Evolutionary conservation across 176 grass and related monocot species (phyloP), one percentile per base, ranked within the genome.

Genomic region (Zoysia japonica): DNA sequence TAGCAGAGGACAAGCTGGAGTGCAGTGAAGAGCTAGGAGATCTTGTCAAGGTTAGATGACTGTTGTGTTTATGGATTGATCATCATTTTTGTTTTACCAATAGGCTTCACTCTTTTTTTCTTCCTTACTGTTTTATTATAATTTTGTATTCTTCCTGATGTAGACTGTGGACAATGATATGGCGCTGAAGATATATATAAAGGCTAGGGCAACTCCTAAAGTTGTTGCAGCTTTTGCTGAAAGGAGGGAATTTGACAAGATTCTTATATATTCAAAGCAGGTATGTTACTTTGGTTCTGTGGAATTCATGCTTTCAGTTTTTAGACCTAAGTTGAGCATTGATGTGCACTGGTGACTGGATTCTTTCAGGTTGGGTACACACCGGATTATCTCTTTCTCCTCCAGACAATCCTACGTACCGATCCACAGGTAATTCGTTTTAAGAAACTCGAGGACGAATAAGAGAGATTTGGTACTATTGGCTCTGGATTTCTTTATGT

Each of bases 91-190:
- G 77, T 46, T 17, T 68, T 28, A 13, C 43, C 19, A 20, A 60
- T 40, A 69, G 63, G 54, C 0, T 76, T 17, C 16, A 35, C 4
- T 67, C 5, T 69, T 80, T 91, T 85, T 77, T 65, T 4, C 41
- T 65, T 4, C 41, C 17, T 70, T 6, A 84, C 85, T 85, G 73
- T 83, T 80, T 43, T 50, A 62, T 83, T 81, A 80, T 8, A 0
- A 44, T 63, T 49, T 36, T 10, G 64, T 60, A n/a, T 90, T n/a
- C 65, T 9, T 47, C 87, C 71, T 67, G 7, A 9, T 94, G 77
- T 80, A 99, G 96, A 99, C 96, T 4, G 92, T 95, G 79, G 96
- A 99, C 84, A 99, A 91, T 86, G 96, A 99, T 91, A 88, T 97
- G 76, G 94, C 91, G 28, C 79, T 97, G 67, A 97, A 97, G 86